Conservation (phyloP, 2,329 filamentous ascomycete species). For the Stachybotrys chartarum region DNA sequence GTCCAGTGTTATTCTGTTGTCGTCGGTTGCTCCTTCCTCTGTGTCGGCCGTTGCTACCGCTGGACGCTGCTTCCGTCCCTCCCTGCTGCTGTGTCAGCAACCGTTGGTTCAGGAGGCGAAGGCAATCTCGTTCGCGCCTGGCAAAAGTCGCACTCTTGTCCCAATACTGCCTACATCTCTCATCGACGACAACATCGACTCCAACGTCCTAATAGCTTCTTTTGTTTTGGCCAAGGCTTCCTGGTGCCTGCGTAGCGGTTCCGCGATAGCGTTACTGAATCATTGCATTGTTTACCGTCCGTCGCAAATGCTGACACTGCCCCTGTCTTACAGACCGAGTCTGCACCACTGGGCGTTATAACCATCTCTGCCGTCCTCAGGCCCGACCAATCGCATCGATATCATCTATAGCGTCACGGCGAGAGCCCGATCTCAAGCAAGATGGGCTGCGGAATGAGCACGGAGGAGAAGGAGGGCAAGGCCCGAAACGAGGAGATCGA, state of each 20-base stretch:
- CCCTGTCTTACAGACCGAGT: background rate
- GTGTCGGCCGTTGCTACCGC: background rate
- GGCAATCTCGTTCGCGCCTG: background rate
- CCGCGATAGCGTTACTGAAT: too few species aligned
- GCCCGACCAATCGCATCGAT: background rate
- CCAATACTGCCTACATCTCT: background rate
- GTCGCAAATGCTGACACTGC: background rate
- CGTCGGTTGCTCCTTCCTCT: background rate
- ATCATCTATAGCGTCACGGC: constrained; percentile 4
- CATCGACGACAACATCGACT: too few species aligned
- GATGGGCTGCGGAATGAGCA: constrained; percentile 99
- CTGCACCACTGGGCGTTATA: background rate
- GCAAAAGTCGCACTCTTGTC: background rate
- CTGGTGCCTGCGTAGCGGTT: too few species aligned
- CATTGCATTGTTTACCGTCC: background rate
- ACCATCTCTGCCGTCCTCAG: background rate
- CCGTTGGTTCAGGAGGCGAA: background rate
- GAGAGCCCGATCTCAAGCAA: constrained; percentile 41
- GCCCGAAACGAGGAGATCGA: constrained; percentile 99
- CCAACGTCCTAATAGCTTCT: too few species aligned
- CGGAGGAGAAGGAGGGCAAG: constrained; percentile 99
- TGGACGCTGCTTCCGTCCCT: background rate
- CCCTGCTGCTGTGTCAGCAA: background rate
- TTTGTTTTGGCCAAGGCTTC: too few species aligned
- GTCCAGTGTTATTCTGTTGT: background rate